A percentile compares a stretch with the other conserved stretches of the same genome.
These are phyloP conservation scores for Rubia peregrina DNA, from an alignment of 305 asterid species.

Conservation along the genomic window DNA sequence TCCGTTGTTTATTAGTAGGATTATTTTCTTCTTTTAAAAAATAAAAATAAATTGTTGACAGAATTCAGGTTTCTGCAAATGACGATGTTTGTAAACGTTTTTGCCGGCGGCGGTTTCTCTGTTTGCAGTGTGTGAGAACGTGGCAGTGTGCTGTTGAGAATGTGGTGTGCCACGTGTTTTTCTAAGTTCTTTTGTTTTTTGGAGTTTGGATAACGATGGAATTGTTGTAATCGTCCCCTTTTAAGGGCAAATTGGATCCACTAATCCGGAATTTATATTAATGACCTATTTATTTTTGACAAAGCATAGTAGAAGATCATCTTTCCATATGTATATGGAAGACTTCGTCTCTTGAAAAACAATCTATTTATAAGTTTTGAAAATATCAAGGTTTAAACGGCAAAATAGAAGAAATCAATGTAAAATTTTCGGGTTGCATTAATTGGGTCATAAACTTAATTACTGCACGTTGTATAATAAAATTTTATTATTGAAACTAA, in stretches of 20 bases:
- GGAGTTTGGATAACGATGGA: not conserved
- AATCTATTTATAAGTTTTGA: no score
- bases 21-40: not conserved
- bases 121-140: not conserved
- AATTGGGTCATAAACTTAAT: no score
- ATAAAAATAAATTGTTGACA: not conserved
- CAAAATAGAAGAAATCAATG: no score
- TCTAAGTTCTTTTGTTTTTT: no score
- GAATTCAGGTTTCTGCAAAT: not conserved
- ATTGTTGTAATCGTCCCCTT: not conserved
- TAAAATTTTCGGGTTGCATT: no score
- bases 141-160: not conserved
- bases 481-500: no score
- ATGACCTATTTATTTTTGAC: no score
- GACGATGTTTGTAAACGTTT: conserved; percentile 1
- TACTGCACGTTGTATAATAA: no score
- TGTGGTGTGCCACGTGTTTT: not conserved
- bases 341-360: no score
- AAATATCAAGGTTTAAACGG: no score
- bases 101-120: not conserved
- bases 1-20: not conserved
- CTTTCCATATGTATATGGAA: no score
- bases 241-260: not conserved
- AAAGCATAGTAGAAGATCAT: no score
- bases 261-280: not conserved